Evolutionary conservation across 2,329 filamentous ascomycete species (phyloP).

Genomic region (Venturia pyrina): DNA sequence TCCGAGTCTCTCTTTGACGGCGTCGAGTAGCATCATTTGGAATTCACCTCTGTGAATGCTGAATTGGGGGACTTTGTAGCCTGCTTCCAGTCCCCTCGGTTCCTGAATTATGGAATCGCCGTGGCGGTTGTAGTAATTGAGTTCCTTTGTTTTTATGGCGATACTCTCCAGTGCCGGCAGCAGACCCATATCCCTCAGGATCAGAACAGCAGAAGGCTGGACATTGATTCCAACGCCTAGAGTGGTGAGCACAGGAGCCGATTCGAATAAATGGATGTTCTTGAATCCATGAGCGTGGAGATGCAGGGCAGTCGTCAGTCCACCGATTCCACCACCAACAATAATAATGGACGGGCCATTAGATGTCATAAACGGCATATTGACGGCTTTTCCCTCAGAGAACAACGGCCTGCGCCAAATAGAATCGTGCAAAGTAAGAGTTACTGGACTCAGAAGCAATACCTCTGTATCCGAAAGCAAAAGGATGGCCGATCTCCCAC

Average conservation of each 20-base stretch:
- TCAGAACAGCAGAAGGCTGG: slow-evolving; percentile 36
- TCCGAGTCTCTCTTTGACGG: slow-evolving; percentile 33
- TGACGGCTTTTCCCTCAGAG: neutral
- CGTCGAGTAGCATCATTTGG: slow-evolving; percentile 34
- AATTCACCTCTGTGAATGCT: slow-evolving; percentile 37
- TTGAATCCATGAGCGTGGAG: slow-evolving; percentile 25
- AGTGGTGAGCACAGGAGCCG: slow-evolving; percentile 30
- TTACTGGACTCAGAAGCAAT: slow-evolving; percentile 4
- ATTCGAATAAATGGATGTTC: slow-evolving; percentile 36
- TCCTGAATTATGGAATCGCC: slow-evolving; percentile 35
- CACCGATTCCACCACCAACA: slow-evolving; percentile 24
- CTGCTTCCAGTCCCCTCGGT: slow-evolving; percentile 30
- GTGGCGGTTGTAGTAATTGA: slow-evolving; percentile 36
- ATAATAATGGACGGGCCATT: slow-evolving; percentile 16
- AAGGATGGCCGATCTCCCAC: slow-evolving; percentile 5
- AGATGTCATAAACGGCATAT: slow-evolving; percentile 8
- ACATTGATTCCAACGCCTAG: slow-evolving; percentile 39
- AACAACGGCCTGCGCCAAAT: neutral
- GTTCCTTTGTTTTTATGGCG: slow-evolving; percentile 32
- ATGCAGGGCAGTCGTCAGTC: slow-evolving; percentile 18
- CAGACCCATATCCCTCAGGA: slow-evolving; percentile 34
- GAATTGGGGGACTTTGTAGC: slow-evolving; percentile 35
- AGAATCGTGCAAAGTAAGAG: slow-evolving; percentile 4
- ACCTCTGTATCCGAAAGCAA: slow-evolving; percentile 5
- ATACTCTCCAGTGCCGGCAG: slow-evolving; percentile 30